phyloP scores from a whole-genome alignment of 805 yeast species.

The Spencermartinsiella europaea region DNA sequence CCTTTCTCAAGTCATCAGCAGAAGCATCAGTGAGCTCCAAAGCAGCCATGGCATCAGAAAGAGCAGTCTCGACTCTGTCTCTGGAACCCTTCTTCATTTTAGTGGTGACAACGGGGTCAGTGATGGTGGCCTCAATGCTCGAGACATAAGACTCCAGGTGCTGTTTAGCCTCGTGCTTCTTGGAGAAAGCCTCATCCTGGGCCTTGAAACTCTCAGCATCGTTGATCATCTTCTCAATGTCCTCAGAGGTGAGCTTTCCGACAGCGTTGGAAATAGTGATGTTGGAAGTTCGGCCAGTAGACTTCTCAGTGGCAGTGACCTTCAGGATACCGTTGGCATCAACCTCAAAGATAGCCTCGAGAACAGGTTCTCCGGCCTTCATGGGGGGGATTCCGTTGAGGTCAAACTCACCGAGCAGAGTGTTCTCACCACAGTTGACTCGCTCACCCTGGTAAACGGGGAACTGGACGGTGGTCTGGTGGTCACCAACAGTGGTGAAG shows the following conservation, averaged over 20 bases:
- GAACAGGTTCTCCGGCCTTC: constrained; percentile 98
- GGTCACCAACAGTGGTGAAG: constrained; percentile 97
- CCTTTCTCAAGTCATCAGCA: constrained; percentile 98
- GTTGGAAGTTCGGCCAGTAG: constrained; percentile 97
- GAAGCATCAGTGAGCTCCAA: constrained; percentile 93
- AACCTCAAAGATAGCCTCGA: constrained; percentile 97
- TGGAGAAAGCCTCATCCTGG: constrained; percentile 98
- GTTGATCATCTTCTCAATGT: constrained; percentile 96
- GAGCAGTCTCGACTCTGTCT: constrained; percentile 96
- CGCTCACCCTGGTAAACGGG: constrained; percentile 99
- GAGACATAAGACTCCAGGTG: constrained; percentile 98
- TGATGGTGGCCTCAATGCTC: constrained; percentile 89
- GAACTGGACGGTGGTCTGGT: constrained; percentile 98
- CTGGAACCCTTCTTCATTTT: constrained; percentile 96
- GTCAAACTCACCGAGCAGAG: constrained; percentile 97
- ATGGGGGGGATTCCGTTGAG: constrained; percentile 97
- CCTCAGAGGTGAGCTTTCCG: constrained; percentile 95
- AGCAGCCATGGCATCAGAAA: constrained; percentile 97
- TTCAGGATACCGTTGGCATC: constrained; percentile 99
- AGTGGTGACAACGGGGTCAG: constrained; percentile 97
- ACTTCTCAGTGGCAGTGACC: constrained; percentile 98
- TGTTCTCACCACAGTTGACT: constrained; percentile 96
- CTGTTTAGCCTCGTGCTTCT: constrained; percentile 99
- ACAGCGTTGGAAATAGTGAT: constrained; percentile 98
- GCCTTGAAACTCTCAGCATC: constrained; percentile 99